Conservation (phyloP, 345 rosid genomes). For the Linum lewisii region DNA sequence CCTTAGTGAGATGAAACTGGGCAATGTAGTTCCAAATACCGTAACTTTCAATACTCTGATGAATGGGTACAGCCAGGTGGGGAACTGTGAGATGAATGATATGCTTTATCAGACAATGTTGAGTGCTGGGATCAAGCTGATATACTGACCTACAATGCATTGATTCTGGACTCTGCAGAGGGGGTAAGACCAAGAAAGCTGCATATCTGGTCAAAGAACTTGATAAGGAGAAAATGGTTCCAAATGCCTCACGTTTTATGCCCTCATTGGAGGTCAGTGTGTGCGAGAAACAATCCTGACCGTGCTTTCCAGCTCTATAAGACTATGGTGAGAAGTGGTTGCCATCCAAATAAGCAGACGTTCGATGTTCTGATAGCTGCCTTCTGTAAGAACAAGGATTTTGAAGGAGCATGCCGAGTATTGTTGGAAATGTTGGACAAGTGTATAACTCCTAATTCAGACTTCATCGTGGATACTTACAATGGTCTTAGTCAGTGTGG, state of each 20-base stretch:
- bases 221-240: constrained; percentile 54
- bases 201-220: constrained; percentile 69
- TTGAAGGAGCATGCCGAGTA: constrained; percentile 55
- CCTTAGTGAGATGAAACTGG: constrained; percentile 54
- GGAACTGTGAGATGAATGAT: constrained; percentile 44
- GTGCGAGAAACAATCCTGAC: constrained; percentile 50
- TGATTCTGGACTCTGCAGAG: constrained; percentile 68
- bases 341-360: constrained; percentile 48
- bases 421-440: constrained; percentile 48
- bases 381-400: constrained; percentile 49
- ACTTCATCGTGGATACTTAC: too few species aligned
- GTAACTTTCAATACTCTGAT: constrained; percentile 78
- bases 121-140: constrained; percentile 44
- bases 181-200: constrained; percentile 88
- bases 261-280: constrained; percentile 72
- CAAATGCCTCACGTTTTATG: constrained; percentile 73
- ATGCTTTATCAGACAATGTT: constrained; percentile 66
- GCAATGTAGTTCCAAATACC: constrained; percentile 41
- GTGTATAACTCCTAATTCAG: constrained; percentile 35
- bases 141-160: constrained; percentile 63
- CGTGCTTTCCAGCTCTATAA: constrained; percentile 60
- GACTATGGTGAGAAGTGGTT: constrained; percentile 65
- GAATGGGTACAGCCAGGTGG: constrained; percentile 47
- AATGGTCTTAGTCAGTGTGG: too few species aligned
- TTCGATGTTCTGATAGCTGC: constrained; percentile 37